Base-by-base conservation (phyloP, 148 eudicot species). In the Arctostaphylos glauca region DNA sequence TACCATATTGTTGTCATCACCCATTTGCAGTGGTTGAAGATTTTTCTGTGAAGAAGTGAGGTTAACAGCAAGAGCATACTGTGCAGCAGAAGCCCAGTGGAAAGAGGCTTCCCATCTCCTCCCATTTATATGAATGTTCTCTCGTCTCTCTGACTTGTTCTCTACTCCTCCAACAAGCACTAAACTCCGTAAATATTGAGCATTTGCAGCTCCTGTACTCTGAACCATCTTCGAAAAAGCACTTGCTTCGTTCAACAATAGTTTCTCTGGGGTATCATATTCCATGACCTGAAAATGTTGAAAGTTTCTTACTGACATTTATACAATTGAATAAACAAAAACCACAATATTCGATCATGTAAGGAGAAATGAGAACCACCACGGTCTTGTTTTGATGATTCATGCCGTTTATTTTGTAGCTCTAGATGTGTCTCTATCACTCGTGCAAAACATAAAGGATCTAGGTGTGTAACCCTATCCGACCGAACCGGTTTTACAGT, bases 151-250 rank as follows among this genome's bases (percentile, higher is more conserved):
- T 25, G 82, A 68, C 66, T 73, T 92, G 18, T 72, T 88, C 41
- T 85, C 88, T 6, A 66, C 84, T 76, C 72, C 89, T 67, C 85
- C 86, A 81, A 87, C 90, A 58, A 87, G 87, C 31, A 88, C 98
- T 64, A 95, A 87, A 85, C 90, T 89, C 66, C 96, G 95, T 71
- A 95, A 82, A 78, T 95, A 95, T 85, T 91, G 90, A 72, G 98
- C 95, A 84, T 95, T 95, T 85, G 96, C 98, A 76, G 88, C 89
- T 47, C 98, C 98, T 4, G 98, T 95, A 80, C 98, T 95, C 85
- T 91, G 96, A 77, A 95, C 96, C 98, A 95, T 95, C 89, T 90
- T 94, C 5, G 97, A 95, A 88, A 95, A 95, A 9, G 94, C 89
- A 83, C 98, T 93, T 68, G 80, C 91, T 85, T 91, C 94, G 62